A percentile compares a stretch with the other conserved stretches of the same genome.
These are phyloP conservation scores for Barbarea vulgaris DNA, from an alignment of 345 rosid species.

Conservation along the genomic window DNA sequence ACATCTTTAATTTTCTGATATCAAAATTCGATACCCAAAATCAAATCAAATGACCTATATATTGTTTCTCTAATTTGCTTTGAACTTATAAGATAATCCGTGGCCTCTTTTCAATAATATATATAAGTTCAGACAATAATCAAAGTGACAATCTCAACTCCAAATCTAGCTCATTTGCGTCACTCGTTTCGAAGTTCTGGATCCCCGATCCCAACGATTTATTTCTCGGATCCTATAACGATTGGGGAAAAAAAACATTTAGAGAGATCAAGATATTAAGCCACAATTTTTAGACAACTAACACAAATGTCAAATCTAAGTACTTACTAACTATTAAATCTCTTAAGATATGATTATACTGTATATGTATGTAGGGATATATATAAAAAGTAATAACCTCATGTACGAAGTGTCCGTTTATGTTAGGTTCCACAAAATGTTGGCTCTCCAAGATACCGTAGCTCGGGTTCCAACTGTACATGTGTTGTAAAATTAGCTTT, in stretches of 20 bases:
- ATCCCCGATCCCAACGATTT: slow-evolving; percentile 62
- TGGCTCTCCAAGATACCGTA: slow-evolving; percentile 58
- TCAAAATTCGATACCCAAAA: slow-evolving; percentile 23
- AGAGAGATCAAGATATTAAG: slow-evolving; percentile 1
- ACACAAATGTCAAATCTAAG: slow-evolving; percentile 9
- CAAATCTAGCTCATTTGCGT: slow-evolving; percentile 78
- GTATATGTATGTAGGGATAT: not conserved
- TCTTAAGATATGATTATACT: not conserved
- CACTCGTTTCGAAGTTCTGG: slow-evolving; percentile 70
- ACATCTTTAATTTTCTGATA: not conserved
- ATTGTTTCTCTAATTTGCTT: slow-evolving; percentile 22
- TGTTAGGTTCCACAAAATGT: slow-evolving; percentile 57
- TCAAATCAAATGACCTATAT: slow-evolving; percentile 26
- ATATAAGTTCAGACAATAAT: slow-evolving; percentile 15
- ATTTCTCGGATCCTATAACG: slow-evolving; percentile 51
- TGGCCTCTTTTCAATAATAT: slow-evolving; percentile 8
- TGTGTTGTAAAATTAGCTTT: slow-evolving; percentile 22
- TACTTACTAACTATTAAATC: not conserved
- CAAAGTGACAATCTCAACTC: slow-evolving; percentile 82
- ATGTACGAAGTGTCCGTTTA: slow-evolving; percentile 62
- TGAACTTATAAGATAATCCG: slow-evolving; percentile 20
- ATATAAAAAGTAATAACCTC: slow-evolving; percentile 52
- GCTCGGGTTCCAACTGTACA: slow-evolving; percentile 66
- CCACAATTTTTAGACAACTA: not conserved
- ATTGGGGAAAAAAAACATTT: not conserved